Conservation (phyloP, 495 filamentous ascomycete genomes). For the Cryomyces antarcticus region DNA sequence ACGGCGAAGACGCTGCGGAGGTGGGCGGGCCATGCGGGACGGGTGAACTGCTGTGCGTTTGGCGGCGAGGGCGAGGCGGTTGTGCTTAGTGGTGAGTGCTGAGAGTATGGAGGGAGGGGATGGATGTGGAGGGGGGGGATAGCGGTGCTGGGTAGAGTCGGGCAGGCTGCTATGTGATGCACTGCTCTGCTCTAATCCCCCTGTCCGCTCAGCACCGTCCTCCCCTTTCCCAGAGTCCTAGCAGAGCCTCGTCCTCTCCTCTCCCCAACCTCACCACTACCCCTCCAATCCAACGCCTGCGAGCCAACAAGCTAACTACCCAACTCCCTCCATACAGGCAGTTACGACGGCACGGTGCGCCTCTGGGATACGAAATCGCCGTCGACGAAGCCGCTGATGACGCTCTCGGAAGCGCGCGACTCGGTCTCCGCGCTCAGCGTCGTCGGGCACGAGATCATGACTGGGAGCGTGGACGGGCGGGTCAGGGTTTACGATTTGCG, state of each 20-base stretch:
- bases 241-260: too few relatives aligned
- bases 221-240: too few relatives aligned
- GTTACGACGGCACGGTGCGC: conserved; percentile 63
- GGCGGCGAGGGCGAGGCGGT: conserved; percentile 50
- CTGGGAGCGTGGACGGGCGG: conserved; percentile 72
- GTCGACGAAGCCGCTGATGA: conserved; percentile 50
- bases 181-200: too few relatives aligned
- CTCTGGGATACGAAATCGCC: conserved; percentile 62
- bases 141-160: background rate
- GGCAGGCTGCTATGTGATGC: too few relatives aligned
- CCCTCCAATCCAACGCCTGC: too few relatives aligned
- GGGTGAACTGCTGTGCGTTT: conserved; percentile 62
- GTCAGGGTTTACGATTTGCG: conserved; percentile 75
- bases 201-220: too few relatives aligned
- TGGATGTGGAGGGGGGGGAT: background rate
- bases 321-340: conserved; percentile 23
- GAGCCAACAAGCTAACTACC: too few relatives aligned
- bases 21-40: conserved; percentile 43
- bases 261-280: too few relatives aligned
- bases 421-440: conserved; percentile 43
- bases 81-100: conserved; percentile 37
- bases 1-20: conserved; percentile 52
- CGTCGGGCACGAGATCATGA: conserved; percentile 34
- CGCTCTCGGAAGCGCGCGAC: conserved; percentile 59
- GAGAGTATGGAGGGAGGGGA: background rate